A percentile compares a stretch with the other conserved stretches of the same genome.
These are phyloP conservation scores for Eimeria acervulina DNA, from an alignment of 169 alveolate genomes.

Conservation along the genomic window DNA sequence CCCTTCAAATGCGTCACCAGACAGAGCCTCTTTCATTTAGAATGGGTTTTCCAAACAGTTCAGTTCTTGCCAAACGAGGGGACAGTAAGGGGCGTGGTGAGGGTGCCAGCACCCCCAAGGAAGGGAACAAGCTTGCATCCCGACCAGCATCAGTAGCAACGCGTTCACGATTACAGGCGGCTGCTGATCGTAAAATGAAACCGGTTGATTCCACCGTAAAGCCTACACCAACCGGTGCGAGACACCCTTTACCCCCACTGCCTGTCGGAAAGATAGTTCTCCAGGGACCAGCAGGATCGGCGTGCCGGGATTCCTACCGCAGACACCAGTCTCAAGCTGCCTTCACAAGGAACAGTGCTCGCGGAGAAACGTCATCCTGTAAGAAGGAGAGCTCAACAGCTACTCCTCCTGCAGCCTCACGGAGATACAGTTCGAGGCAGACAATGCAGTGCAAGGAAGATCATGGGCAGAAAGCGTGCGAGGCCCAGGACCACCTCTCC, in stretches of 20 bases:
- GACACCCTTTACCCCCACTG: constrained; percentile 44
- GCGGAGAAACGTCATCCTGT: neutral
- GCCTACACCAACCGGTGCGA: neutral
- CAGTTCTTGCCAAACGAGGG: neutral
- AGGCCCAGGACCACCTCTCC: neutral
- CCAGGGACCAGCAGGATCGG: constrained; percentile 21
- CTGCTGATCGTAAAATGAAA: constrained; percentile 20
- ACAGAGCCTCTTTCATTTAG: neutral
- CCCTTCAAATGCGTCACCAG: neutral
- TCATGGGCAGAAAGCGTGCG: constrained; percentile 24
- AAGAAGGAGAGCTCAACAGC: constrained; percentile 25
- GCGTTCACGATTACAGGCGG: constrained; percentile 2
- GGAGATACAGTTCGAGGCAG: constrained; percentile 35
- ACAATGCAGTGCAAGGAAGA: constrained; percentile 62
- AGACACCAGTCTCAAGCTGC: neutral
- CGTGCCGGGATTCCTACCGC: constrained; percentile 33
- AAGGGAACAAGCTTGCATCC: constrained; percentile 35
- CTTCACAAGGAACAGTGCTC: constrained; percentile 18
- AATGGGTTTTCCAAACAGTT: neutral
- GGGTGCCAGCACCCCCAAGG: constrained; percentile 4
- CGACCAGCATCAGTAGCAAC: constrained; percentile 38
- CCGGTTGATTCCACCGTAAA: neutral
- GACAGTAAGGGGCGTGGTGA: constrained; percentile 1
- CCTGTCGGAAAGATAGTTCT: constrained; percentile 20
- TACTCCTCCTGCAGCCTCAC: neutral